Evolutionary conservation across 2,329 filamentous ascomycete species (phyloP), one percentile per base, ranked within the genome.

Genomic region (Calonectria hongkongensis): DNA sequence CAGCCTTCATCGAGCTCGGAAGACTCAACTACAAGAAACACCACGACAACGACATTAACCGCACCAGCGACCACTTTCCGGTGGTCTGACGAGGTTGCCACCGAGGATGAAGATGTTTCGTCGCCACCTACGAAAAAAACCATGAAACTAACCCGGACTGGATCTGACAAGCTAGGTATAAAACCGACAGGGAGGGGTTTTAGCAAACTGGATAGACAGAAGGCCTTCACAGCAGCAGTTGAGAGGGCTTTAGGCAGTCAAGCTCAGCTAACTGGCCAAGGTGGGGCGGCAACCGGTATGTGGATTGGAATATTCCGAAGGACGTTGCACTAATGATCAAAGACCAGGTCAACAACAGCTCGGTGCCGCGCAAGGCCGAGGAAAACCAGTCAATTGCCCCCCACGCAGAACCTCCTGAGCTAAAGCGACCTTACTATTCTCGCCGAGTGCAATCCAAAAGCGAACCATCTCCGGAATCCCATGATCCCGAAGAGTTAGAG

Each of bases 361-460:
- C 79, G 74, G 64, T 75, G 48, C 47, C 77, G 70, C 66, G 75
- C 30, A 50, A 80, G 75, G 68, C 68, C 15, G 74, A 74, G 56
- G 30, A 68, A 41, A 60, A 21, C 4, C 43, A 71, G 68, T 70
- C 67, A 76, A 73, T 68, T 63, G 72, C 68, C 16, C 78, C 81
- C 13, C 65, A 67, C 13, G 36, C 48, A 58, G 75, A 68, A 13
- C 15, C 39, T 60, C 72, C 77, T n/a, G 72, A 79, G 48, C 80
- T 82, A 56, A 84, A 82, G 58, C 74, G 78, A 21, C 84, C 84
- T 13, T 80, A 80, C 33, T 87, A 88, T 71, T 87, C 84, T 58
- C 83, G 86, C n/a, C 83, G 86, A 45, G 81, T 85, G 27, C 85
- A 88, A 72, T 88, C 86, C 58, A 88, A 85, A 76, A 89, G 87